phyloP scores from a whole-genome alignment of 805 yeast genomes.

The Candida easanensis region DNA sequence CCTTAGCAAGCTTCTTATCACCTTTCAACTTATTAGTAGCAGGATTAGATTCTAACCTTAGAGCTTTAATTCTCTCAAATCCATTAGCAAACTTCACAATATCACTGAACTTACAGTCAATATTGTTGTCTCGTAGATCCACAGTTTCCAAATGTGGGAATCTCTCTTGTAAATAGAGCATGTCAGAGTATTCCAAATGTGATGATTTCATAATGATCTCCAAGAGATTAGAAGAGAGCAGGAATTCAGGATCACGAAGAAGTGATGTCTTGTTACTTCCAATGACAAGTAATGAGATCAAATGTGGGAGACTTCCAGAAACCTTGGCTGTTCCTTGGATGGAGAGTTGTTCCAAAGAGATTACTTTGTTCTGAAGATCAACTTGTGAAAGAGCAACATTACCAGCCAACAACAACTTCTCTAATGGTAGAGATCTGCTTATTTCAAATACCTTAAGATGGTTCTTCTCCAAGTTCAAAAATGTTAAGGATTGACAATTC shows the following conservation, averaged over 20 bases:
- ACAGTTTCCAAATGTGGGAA: slow-evolving; percentile 10
- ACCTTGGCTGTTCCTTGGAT: slow-evolving; percentile 4
- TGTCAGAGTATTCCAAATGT: slow-evolving; percentile 8
- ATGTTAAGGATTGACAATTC: background rate
- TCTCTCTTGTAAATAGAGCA: background rate
- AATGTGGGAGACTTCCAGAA: slow-evolving; percentile 3
- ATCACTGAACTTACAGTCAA: slow-evolving; percentile 13
- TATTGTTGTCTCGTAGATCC: slow-evolving; percentile 11
- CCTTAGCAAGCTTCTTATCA: slow-evolving; percentile 1
- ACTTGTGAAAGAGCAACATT: background rate
- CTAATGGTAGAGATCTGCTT: slow-evolving; percentile 6
- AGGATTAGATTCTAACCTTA: slow-evolving; percentile 17
- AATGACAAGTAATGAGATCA: slow-evolving; percentile 5
- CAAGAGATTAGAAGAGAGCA: slow-evolving; percentile 1
- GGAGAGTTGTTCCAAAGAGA: slow-evolving; percentile 6
- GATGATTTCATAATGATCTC: slow-evolving; percentile 7
- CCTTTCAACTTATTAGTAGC: slow-evolving; percentile 7
- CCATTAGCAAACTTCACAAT: slow-evolving; percentile 8
- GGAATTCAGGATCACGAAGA: background rate
- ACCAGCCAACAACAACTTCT: slow-evolving; percentile 12
- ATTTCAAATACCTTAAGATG: slow-evolving; percentile 3
- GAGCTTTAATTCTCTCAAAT: slow-evolving; percentile 5
- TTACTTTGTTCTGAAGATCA: slow-evolving; percentile 1
- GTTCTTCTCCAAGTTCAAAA: slow-evolving; percentile 10
- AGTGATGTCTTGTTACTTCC: background rate